A percentile compares a stretch with the other conserved stretches of the same genome.
Evolutionary conservation across 2,329 filamentous ascomycete genomes (phyloP).

Genomic region (Xylaria sp.): DNA sequence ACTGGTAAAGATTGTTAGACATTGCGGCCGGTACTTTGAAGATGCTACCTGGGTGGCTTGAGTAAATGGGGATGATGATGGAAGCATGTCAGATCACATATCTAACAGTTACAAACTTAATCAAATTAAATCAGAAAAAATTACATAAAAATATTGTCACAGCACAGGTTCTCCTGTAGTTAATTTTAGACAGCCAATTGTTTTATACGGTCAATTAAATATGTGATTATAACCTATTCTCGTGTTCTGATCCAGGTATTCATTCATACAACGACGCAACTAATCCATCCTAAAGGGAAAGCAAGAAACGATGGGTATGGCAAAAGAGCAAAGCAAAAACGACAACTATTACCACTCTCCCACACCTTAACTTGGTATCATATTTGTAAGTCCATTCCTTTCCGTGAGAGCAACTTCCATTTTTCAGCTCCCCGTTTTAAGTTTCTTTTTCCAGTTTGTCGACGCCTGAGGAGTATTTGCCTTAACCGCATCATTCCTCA

Average conservation of each 20-base stretch:
- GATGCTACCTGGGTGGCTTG: too few species aligned
- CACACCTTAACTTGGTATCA: slow-evolving; percentile 6
- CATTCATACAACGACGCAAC: background rate
- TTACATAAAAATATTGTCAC: too few species aligned
- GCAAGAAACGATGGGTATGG: background rate
- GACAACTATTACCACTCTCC: background rate
- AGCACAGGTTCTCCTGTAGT: too few species aligned
- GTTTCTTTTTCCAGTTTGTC: background rate
- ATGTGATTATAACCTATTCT: slow-evolving; percentile 8
- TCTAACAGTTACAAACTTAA: too few species aligned
- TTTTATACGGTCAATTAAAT: background rate
- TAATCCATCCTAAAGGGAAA: background rate
- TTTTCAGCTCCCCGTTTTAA: background rate
- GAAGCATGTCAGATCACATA: too few species aligned
- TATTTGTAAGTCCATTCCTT: slow-evolving; percentile 6
- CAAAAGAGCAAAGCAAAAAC: background rate
- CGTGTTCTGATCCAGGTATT: background rate
- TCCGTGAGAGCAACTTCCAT: background rate
- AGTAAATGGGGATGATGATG: too few species aligned
- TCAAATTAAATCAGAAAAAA: too few species aligned
- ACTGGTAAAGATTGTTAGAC: too few species aligned
- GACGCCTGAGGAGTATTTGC: background rate
- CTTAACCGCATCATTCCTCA: background rate
- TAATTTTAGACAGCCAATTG: background rate
- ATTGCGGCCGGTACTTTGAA: too few species aligned